Conservation (phyloP, 768 basidiomycete species). For the Auriculariales sp. region DNA sequence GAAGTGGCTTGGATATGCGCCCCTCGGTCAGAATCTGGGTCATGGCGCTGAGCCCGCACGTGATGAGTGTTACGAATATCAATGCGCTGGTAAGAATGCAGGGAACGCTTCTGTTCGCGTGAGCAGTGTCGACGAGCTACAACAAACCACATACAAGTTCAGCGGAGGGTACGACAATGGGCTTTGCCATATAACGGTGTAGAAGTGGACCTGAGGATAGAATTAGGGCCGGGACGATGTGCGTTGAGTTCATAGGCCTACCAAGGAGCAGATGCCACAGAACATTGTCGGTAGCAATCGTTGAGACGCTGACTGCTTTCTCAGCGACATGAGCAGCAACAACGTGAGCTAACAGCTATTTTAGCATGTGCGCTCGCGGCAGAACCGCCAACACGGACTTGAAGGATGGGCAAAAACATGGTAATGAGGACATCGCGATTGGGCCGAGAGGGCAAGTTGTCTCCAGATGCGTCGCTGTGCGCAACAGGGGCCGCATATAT, state of each 20-base stretch:
- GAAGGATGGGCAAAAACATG: conserved; percentile 56
- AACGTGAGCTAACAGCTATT: conserved; percentile 32
- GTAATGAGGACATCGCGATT: conserved; percentile 63
- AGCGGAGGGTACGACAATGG: conserved; percentile 47
- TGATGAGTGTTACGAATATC: conserved; percentile 39
- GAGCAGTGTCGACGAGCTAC: too few species aligned
- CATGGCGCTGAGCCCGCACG: conserved; percentile 43
- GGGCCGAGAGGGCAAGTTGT: conserved; percentile 42
- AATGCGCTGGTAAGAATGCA: conserved; percentile 57
- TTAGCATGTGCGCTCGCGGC: neutral
- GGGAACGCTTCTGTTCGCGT: too few species aligned
- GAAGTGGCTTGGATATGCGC: conserved; percentile 40
- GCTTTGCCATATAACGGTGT: conserved; percentile 38
- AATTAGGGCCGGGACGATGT: neutral
- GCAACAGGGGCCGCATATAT: conserved; percentile 56
- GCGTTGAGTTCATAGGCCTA: conserved; percentile 8
- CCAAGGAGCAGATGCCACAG: conserved; percentile 40
- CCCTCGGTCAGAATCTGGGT: conserved; percentile 56
- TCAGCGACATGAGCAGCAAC: conserved; percentile 52
- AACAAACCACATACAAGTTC: too few species aligned
- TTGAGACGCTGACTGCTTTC: conserved; percentile 45
- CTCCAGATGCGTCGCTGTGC: conserved; percentile 26
- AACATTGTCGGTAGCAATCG: conserved; percentile 58
- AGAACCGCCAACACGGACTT: conserved; percentile 23
- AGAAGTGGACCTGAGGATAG: conserved; percentile 41